Percentiles rank a stretch among this genome's conserved stretches.
Conservation (phyloP, 345 rosid species). For the Isatis tinctoria region DNA sequence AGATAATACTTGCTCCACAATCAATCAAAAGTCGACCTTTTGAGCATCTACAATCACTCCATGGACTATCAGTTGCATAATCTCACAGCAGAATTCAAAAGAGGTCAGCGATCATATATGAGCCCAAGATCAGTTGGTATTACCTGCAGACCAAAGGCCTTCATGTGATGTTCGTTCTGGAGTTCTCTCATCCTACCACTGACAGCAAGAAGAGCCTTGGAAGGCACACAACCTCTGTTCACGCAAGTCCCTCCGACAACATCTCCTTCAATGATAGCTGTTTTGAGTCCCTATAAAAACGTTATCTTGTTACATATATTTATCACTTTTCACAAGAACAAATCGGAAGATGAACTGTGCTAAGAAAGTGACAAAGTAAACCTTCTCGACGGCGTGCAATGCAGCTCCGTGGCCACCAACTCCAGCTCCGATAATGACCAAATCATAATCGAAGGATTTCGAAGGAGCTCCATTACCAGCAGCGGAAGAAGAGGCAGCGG, state of each 20-base stretch:
- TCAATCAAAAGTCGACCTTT: background rate
- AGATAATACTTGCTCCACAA: background rate
- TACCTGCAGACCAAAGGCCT: constrained; percentile 95
- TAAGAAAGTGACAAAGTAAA: background rate
- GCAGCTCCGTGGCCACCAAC: constrained; percentile 99
- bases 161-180: constrained; percentile 92
- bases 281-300: constrained; percentile 69
- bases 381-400: constrained; percentile 96
- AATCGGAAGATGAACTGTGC: too few relatives aligned
- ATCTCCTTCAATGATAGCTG: constrained; percentile 94
- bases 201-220: constrained; percentile 95
- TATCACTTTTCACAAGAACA: too few relatives aligned
- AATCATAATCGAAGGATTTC: constrained; percentile 82
- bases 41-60: background rate
- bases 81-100: background rate
- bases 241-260: constrained; percentile 97
- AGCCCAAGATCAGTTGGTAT: background rate
- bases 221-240: constrained; percentile 98
- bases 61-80: background rate
- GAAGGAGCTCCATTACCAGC: constrained; percentile 54
- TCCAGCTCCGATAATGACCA: constrained; percentile 92
- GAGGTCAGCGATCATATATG: background rate
- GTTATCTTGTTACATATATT: background rate
- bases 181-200: constrained; percentile 97
- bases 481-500: constrained; percentile 32